Evolutionary conservation across 2,329 filamentous ascomycete genomes (phyloP).

Genomic region (Eutypella sp.): DNA sequence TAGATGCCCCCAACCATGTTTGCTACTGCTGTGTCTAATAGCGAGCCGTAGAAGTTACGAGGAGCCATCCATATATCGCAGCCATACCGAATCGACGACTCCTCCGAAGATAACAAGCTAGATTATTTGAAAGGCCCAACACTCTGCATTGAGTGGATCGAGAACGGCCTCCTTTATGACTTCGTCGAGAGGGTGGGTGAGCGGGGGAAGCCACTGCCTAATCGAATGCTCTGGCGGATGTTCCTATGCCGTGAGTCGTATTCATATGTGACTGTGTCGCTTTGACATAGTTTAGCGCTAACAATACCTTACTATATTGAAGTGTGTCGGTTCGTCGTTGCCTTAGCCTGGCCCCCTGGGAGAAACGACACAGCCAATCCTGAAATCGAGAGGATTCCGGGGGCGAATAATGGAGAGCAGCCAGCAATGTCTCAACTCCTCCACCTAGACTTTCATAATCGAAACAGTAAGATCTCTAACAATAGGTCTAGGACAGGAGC

Average conservation of each 20-base stretch:
- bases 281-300: not conserved
- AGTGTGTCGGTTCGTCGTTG: slow-evolving; percentile 18
- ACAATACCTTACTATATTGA: not conserved
- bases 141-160: slow-evolving; percentile 17
- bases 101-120: not conserved
- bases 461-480: slow-evolving; percentile 11
- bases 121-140: slow-evolving; percentile 5
- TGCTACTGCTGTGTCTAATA: not conserved
- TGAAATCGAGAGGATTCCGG: slow-evolving; percentile 2
- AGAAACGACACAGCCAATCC: not conserved
- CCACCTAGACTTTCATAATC: slow-evolving; percentile 14
- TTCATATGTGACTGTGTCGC: rapidly evolving
- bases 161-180: slow-evolving; percentile 11
- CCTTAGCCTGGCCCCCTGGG: slow-evolving; percentile 13
- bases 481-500: not conserved
- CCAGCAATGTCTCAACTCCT: slow-evolving; percentile 9
- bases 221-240: slow-evolving; percentile 18
- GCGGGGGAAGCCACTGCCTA: slow-evolving; percentile 12
- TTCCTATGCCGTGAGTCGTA: slow-evolving; percentile 15
- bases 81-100: slow-evolving; percentile 5
- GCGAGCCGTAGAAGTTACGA: slow-evolving; percentile 7
- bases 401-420: not conserved
- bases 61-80: slow-evolving; percentile 14
- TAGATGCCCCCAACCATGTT: not conserved
- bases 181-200: slow-evolving; percentile 9